Base-by-base conservation (phyloP, 768 basidiomycete species). In the Mycena vulgaris region DNA sequence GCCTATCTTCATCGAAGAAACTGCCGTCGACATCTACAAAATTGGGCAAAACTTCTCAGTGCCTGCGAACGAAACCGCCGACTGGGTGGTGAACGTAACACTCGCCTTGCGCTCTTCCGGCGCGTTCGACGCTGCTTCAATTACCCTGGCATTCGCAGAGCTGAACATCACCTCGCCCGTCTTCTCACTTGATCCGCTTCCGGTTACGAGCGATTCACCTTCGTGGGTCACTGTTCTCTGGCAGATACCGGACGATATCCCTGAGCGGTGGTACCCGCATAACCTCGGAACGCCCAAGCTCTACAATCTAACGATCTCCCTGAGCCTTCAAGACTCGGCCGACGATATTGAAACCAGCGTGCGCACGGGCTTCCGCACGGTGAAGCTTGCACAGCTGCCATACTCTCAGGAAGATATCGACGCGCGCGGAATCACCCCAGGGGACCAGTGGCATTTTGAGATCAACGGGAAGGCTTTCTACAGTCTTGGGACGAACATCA, bases 361-460 rank as follows among this genome's bases (percentile, higher is more conserved):
- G 3, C 83, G 83, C 30, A 88, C 87, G 8, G 89, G 89, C 9
- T 90, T 90, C 79, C 86, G 89, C n/a, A 89, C 89, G 4, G 84
- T 90, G 58, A 80, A 86, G 56, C 84, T 89, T 35, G 80, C 85
- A 28, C 89, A 89, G 76, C 75, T 81, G 10, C 78, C 85, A 2
- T 89, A 89, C 70, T 78, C 84, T 11, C 77, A 84, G 57, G 77
- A 80, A 33, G 88, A 89, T 31, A 73, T 89, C 25, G 76, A 75
- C 3, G 72, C 76, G 37, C 82, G 85, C 5, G 88, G 88, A 1
- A 88, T 89, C 63, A 89, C 85, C 0, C 88, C 89, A 1, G 89
- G 89, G 9, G 88, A 90, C 69, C 84, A 89, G 71, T 89, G 87
- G 85, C 88, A 89, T 75, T 90, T 90, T 74, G 82, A 86, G 68